Evolutionary conservation across 305 asterid species (phyloP), one percentile per base, ranked within the genome.

Genomic region (Solanum hybrid): DNA sequence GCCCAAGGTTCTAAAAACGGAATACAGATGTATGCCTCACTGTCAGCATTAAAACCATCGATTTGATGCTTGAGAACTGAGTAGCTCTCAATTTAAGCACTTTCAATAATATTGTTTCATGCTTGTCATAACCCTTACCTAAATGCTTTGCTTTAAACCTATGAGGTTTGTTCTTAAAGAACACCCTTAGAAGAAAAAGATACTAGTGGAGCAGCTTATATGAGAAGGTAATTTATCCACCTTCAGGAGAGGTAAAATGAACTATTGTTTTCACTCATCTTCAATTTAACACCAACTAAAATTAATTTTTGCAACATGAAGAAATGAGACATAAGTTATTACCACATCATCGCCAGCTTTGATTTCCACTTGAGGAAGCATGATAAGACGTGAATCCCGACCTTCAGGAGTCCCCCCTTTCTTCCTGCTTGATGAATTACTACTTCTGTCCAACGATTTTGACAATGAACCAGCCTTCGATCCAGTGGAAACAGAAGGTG

Each of bases 271-370:
- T 84, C 75, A 51, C 24, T 51, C 75, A 84, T 29, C 22, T 51
- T 84, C 28, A 51, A 31, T 83, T 46, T 28, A 51, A 22, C 29
- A 35, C 10, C 28, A 84, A 20, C 88, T 84, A 51, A 57, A 83
- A 51, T 78, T 76, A n/a, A 14, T 13, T 12, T 88, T 84, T 42
- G 67, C 37, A 82, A 29, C 86, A 78, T 78, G 86, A 85, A 29
- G 91, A 31, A 33, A 87, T 88, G 51, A 74, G 34, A 28, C 86
- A 69, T 87, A 91, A 86, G 89, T 64, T 89, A 95, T 92, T 97
- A 98, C 99, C 95, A 97, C 96, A 89, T 97, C 98, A 91, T 98
- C 98, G 40, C 98, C 92, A 92, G 97, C 99, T 94, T 95, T 97
- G 92, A 92, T 92, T 92, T 98, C 99, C 91, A 98, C 98, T 86